phyloP scores from a whole-genome alignment of 31 red algal species.

The Asparagopsis taxiformis region DNA sequence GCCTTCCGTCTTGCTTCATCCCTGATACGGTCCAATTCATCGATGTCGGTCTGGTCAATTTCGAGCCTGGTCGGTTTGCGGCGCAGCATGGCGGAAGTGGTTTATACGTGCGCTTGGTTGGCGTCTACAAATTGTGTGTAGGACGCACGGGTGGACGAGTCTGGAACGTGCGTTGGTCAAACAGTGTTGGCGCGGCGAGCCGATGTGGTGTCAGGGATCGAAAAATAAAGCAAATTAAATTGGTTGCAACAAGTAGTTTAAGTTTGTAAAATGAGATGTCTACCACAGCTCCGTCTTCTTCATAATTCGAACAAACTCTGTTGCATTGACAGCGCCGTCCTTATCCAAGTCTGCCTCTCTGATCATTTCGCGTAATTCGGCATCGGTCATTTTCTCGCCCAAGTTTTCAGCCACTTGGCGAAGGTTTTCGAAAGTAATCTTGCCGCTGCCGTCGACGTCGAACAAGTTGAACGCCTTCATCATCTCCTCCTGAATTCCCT shows the following conservation, averaged over 20 bases:
- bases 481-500: slow-evolving; percentile 88
- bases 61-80: slow-evolving; percentile 16
- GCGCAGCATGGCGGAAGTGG: no score
- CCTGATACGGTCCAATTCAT: slow-evolving; percentile 15
- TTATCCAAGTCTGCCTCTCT: slow-evolving; percentile 81
- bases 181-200: background rate
- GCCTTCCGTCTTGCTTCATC: background rate
- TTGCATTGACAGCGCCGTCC: slow-evolving; percentile 75
- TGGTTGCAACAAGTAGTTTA: background rate
- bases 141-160: background rate
- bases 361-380: slow-evolving; percentile 88
- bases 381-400: slow-evolving; percentile 84
- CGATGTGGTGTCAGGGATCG: background rate
- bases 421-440: slow-evolving; percentile 75
- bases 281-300: slow-evolving; percentile 73
- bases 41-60: slow-evolving; percentile 10
- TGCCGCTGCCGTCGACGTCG: slow-evolving; percentile 73
- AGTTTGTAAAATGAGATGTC: background rate
- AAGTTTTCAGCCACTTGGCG: slow-evolving; percentile 66
- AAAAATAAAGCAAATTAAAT: slow-evolving; percentile 1
- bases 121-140: background rate
- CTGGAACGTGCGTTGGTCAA: background rate
- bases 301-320: slow-evolving; percentile 87
- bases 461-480: slow-evolving; percentile 85
- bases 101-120: no score